Conservation (phyloP, 2,329 filamentous ascomycete genomes). For the Arachnopeziza araneosa region DNA sequence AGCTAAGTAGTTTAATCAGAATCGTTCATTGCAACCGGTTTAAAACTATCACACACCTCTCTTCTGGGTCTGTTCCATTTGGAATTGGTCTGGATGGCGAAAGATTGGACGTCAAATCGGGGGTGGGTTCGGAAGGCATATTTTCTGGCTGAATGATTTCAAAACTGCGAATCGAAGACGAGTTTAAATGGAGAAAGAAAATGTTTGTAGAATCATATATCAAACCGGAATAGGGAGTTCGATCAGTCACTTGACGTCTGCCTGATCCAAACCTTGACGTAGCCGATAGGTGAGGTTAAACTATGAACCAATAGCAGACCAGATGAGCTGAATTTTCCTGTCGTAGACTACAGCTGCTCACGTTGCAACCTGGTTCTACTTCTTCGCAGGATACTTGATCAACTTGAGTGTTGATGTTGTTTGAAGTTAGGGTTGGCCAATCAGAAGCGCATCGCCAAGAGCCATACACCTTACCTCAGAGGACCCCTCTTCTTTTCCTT, state of each 20-base stretch:
- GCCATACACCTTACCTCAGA: no score
- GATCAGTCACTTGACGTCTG: neutral
- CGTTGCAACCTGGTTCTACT: no score
- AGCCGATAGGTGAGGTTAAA: no score
- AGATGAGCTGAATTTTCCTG: no score
- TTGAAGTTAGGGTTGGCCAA: no score
- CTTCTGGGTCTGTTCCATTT: neutral
- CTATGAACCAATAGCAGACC: neutral
- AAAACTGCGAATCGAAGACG: no score
- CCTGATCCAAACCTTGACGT: neutral
- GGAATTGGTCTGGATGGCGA: neutral
- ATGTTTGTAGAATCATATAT: neutral
- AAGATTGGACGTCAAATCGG: neutral
- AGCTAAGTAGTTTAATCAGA: neutral
- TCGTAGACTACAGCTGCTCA: no score
- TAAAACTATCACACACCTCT: neutral
- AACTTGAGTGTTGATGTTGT: no score
- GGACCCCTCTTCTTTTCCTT: no score
- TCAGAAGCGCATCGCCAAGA: no score
- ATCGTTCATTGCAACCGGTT: neutral
- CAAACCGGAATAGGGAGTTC: neutral
- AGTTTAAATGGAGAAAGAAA: neutral
- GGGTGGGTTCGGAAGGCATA: neutral
- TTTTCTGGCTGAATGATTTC: neutral
- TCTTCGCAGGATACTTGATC: no score